A percentile compares a stretch with the other conserved stretches of the same genome.
These are phyloP conservation scores for Francoa sonchifolia DNA, from an alignment of 441 rosid genomes.

Conservation along the genomic window DNA sequence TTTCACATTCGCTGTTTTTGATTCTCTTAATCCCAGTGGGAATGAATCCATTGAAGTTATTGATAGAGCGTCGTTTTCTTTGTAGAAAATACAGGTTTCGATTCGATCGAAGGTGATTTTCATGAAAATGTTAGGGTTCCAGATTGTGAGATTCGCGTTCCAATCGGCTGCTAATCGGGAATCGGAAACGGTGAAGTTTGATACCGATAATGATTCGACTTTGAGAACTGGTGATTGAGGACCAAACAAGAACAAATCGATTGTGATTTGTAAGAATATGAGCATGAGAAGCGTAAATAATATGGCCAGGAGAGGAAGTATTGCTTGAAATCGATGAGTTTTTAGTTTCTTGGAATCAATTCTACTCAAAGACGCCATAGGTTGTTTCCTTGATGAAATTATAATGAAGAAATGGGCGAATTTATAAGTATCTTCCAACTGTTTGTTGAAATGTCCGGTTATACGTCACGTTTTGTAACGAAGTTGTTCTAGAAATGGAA, in stretches of 20 bases:
- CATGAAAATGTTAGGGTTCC: constrained; percentile 1
- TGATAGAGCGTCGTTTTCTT: constrained; percentile 1
- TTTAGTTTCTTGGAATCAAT: no score
- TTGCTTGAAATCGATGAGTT: no score
- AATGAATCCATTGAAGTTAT: constrained; percentile 3
- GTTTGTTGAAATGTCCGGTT: no score
- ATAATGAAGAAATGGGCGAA: no score
- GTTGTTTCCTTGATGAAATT: no score
- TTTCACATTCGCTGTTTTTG: background rate
- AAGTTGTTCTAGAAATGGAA: no score
- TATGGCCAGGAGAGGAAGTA: no score
- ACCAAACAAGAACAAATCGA: background rate
- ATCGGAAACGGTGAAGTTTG: constrained; percentile 5
- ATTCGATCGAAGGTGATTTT: background rate
- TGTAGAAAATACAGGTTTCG: background rate
- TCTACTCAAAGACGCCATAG: no score
- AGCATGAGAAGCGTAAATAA: background rate
- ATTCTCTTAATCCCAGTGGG: background rate
- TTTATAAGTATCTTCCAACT: no score
- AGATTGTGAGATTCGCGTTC: constrained; percentile 1
- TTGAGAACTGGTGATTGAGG: background rate
- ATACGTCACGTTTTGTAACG: no score
- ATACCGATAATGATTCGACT: background rate
- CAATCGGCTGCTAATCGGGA: background rate
- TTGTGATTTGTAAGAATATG: background rate